These are phyloP conservation scores for Inga oerstediana DNA, from an alignment of 306 rosid species.

Conservation along the genomic window DNA sequence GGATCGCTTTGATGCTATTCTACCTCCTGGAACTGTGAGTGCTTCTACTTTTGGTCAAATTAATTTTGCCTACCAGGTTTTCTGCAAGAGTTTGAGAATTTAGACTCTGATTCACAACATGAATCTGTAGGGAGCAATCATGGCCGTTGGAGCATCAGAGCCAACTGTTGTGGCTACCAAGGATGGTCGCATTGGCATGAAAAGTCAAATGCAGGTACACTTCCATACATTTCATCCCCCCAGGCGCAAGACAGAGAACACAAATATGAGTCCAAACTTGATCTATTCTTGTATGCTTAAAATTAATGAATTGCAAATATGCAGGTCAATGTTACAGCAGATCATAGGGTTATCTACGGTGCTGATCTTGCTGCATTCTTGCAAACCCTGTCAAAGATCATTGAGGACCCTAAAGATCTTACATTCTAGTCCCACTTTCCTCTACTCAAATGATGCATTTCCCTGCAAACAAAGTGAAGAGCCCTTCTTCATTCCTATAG, in stretches of 20 bases:
- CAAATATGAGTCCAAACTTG: conserved; percentile 7
- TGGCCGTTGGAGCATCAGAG: conserved; percentile 95
- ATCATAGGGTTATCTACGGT: conserved; percentile 94
- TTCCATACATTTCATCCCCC: background rate
- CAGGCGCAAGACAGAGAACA: background rate
- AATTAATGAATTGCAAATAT: background rate
- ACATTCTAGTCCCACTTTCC: conserved; percentile 66
- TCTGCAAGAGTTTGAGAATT: conserved; percentile 19
- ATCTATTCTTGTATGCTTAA: background rate
- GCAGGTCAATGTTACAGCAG: conserved; percentile 98
- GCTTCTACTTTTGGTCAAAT: conserved; percentile 12
- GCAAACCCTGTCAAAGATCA: conserved; percentile 84
- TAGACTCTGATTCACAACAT: background rate
- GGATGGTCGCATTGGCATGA: conserved; percentile 90
- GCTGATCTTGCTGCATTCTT: conserved; percentile 92
- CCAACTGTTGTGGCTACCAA: conserved; percentile 79
- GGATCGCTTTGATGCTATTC: conserved; percentile 96
- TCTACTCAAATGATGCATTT: conserved; percentile 19
- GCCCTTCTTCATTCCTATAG: conserved; percentile 7
- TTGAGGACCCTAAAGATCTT: conserved; percentile 95
- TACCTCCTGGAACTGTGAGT: conserved; percentile 96
- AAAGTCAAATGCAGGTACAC: conserved; percentile 94
- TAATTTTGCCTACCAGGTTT: background rate
- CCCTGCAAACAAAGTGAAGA: conserved; percentile 4
- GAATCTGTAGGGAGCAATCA: conserved; percentile 83